Base-by-base conservation (phyloP, 495 filamentous ascomycete genomes). In the Penicillium bovifimosum region DNA sequence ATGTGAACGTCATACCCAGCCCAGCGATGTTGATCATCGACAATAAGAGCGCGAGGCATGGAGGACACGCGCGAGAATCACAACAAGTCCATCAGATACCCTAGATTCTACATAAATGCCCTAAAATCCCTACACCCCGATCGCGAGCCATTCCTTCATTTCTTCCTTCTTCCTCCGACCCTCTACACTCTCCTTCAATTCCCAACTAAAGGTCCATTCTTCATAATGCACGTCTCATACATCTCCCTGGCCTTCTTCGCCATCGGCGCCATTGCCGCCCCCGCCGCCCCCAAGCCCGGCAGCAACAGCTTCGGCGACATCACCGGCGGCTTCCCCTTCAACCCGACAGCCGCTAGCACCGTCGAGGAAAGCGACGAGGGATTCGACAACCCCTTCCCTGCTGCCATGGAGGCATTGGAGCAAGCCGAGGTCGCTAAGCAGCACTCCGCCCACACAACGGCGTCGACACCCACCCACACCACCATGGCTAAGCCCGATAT, bases 191-290 rank as follows among this genome's bases (percentile, higher is more conserved):
- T 57, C 55, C 1, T 61, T 66, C 52, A 33, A 26, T 38, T 16
- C 40, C 24, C 28, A 16, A n/a, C 26, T 17, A 8, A 14, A n/a
- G 18, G 36, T 34, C 27, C 20, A 26, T 18, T 28, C 35, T n/a
- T 38, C 44, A 48, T 42, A 6, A 64, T 66, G 63, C 63, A 56
- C 31, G 32, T 44, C 18, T 53, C 60, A n/a, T 66, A 63, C 41
- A 9, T 66, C 34, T 61, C 63, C 18, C 32, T 66, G 55, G 63
- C 55, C 14, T 16, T 59, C 36, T 52, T 66, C 28, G 63, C 61
- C 57, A 10, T 61, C 40, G 47, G 50, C 29, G 63, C 60, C 17
- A 38, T 47, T n/a, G 63, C 60, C 5, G 58, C 60, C 0, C 63
- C 63, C 5, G 48, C 53, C 13, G 51, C 53, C 28, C 57, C 56